These are phyloP conservation scores for Fusarium foetens DNA, from an alignment of 2,329 filamentous ascomycete genomes.

Conservation along the genomic window DNA sequence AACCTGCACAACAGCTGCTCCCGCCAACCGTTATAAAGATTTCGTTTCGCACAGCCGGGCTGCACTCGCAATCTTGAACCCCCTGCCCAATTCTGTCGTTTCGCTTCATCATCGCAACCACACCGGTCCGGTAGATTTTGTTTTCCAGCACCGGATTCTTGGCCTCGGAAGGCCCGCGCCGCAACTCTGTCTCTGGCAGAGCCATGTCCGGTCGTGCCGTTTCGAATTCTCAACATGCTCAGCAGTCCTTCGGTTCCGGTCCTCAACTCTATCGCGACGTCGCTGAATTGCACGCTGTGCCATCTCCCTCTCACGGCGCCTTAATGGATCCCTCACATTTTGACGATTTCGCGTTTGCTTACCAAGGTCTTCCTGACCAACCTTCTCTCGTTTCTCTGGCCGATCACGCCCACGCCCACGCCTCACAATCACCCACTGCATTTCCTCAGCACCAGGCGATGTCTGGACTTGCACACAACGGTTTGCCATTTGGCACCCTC, in stretches of 20 bases:
- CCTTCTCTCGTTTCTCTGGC: constrained; percentile 52
- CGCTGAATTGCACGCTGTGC: constrained; percentile 35
- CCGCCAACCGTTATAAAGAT: constrained; percentile 26
- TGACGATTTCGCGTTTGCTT: constrained; percentile 64
- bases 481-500: constrained; percentile 39
- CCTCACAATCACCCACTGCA: constrained; percentile 45
- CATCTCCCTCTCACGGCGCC: constrained; percentile 37
- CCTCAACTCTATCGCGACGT: constrained; percentile 43
- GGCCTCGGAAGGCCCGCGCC: constrained; percentile 33
- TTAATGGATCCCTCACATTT: constrained; percentile 62
- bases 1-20: constrained; percentile 23
- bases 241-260: constrained; percentile 41
- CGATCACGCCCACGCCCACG: constrained; percentile 50
- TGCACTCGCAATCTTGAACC: background rate
- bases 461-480: constrained; percentile 37
- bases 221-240: constrained; percentile 47
- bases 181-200: constrained; percentile 28
- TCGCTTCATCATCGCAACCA: constrained; percentile 1
- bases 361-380: constrained; percentile 55
- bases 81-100: constrained; percentile 3
- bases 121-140: constrained; percentile 20
- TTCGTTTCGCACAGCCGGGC: constrained; percentile 13
- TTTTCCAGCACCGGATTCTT: constrained; percentile 17
- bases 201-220: constrained; percentile 47
- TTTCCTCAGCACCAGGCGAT: constrained; percentile 49